A percentile compares a stretch with the other conserved stretches of the same genome.
phyloP scores from a whole-genome alignment of 2,329 filamentous ascomycete species.

The Pyrenochaeta sp. region DNA sequence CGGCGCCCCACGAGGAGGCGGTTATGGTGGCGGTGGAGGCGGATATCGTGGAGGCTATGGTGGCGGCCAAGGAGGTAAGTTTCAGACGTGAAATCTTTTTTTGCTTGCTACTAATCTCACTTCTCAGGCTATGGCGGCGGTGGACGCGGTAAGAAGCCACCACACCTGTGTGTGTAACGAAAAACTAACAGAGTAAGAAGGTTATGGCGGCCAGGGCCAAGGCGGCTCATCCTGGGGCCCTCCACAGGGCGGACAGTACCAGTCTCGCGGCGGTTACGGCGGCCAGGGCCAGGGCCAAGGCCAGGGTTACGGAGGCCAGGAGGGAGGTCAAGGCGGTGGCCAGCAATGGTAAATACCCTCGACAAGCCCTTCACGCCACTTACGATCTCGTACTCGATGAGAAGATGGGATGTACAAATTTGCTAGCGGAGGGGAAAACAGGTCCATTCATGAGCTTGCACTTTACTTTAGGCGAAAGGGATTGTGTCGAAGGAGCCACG shows the following conservation, averaged over 20 bases:
- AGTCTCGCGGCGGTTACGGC: slow-evolving; percentile 42
- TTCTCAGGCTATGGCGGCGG: slow-evolving; percentile 31
- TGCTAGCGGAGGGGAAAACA: slow-evolving; percentile 16
- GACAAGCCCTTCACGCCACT: slow-evolving; percentile 9
- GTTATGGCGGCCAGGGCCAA: slow-evolving; percentile 26
- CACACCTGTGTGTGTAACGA: neutral
- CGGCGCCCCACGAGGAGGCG: slow-evolving; percentile 52
- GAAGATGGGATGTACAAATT: slow-evolving; percentile 11
- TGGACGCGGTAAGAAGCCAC: slow-evolving; percentile 43
- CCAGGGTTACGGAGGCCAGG: slow-evolving; percentile 37
- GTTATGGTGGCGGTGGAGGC: slow-evolving; percentile 40
- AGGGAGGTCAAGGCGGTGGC: slow-evolving; percentile 39
- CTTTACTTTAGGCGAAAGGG: no score
- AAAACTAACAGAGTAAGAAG: slow-evolving; percentile 13
- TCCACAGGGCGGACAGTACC: slow-evolving; percentile 41
- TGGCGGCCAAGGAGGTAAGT: slow-evolving; percentile 29
- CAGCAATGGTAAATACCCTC: slow-evolving; percentile 44
- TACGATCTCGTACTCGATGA: slow-evolving; percentile 20
- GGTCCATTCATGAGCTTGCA: neutral
- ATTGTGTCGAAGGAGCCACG: slow-evolving; percentile 19
- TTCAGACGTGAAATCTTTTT: neutral
- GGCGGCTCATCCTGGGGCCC: slow-evolving; percentile 39
- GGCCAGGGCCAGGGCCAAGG: slow-evolving; percentile 38
- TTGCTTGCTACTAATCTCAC: neutral
- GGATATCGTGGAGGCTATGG: slow-evolving; percentile 34